Base-by-base conservation (phyloP, 2,329 filamentous ascomycete genomes). In the Acarospora socialis region DNA sequence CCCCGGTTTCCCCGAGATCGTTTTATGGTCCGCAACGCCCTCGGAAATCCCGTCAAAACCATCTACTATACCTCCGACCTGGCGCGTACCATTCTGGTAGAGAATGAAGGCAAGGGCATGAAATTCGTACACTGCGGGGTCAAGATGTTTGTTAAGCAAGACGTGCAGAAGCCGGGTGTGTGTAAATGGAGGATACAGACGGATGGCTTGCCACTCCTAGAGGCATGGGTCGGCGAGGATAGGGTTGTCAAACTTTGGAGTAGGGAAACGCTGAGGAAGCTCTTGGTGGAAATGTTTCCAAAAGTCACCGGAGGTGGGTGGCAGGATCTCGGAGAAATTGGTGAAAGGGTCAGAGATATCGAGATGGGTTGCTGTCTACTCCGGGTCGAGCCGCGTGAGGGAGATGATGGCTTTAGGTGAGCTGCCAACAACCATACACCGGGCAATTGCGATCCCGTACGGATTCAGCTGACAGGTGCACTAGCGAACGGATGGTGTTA, bases 101-200 rank as follows among this genome's bases (percentile, higher is more conserved):
- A 78, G 50, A 98, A 98, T 53, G 84, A 94, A 55, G 81, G 83
- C 25, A 77, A 80, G 17, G 84, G 84, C 27, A 77, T 95, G 56
- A 92, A 90, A 54, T 93, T 98, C 51, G 81, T 98, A 30, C 90
- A 98, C 57, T 87, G 80, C 30, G 90, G 90, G 42, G 86, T 98
- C 20, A 92, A 92, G 61, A 95, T 95, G 83, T 98, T 92, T 54
- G 90, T 95, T 65, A 93, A 92, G 63, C 87, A 95, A 55, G 84
- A 94, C 49, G 79, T 82, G 0, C 86, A 92, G 37, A 80, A 77
- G 4, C 76, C 78, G 21, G 78, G 86, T 33, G 79, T 90, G 20
- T 93, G 86, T 61, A 72, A 78, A 36, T 98, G 90, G 90, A 75
- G 90, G 28, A 90, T 98, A 46, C 90, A 98, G 63, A 81, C 78